Percentiles rank a stretch among this genome's conserved stretches.
Conservation (phyloP, 129 eudicot species). For the Deinandra increscens region DNA sequence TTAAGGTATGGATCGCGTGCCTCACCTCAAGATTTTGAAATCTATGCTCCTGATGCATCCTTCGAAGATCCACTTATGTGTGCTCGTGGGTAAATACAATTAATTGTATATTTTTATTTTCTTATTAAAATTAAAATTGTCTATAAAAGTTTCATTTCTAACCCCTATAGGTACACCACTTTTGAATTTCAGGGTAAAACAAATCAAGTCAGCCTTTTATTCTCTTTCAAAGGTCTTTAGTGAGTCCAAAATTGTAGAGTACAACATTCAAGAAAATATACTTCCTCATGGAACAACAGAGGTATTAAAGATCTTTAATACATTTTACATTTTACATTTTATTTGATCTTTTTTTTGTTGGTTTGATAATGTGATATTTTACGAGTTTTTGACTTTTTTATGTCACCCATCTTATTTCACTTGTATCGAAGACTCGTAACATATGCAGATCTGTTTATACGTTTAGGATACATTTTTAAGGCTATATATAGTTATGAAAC, state of each 20-base stretch:
- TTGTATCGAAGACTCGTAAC: no score
- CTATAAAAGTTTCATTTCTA: background rate
- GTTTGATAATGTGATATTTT: no score
- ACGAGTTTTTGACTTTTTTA: no score
- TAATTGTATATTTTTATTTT: background rate
- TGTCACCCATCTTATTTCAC: no score
- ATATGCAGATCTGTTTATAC: no score
- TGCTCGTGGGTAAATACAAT: conserved; percentile 62
- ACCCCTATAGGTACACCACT: background rate
- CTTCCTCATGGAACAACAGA: conserved; percentile 69
- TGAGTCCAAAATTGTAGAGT: conserved; percentile 75
- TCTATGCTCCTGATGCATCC: conserved; percentile 77
- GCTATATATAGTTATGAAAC: no score
- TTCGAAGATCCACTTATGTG: conserved; percentile 92
- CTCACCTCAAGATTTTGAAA: conserved; percentile 66
- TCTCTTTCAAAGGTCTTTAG: conserved; percentile 78
- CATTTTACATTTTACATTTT: background rate
- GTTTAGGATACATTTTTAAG: no score
- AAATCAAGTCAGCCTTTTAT: conserved; percentile 87
- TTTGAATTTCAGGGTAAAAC: conserved; percentile 62
- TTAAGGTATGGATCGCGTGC: conserved; percentile 71
- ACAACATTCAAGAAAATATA: conserved; percentile 52
- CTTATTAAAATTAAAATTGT: background rate
- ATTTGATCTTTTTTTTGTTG: no score
- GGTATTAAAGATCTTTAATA: conserved; percentile 35